phyloP scores from a whole-genome alignment of 306 rosid species.

The Datisca glomerata region DNA sequence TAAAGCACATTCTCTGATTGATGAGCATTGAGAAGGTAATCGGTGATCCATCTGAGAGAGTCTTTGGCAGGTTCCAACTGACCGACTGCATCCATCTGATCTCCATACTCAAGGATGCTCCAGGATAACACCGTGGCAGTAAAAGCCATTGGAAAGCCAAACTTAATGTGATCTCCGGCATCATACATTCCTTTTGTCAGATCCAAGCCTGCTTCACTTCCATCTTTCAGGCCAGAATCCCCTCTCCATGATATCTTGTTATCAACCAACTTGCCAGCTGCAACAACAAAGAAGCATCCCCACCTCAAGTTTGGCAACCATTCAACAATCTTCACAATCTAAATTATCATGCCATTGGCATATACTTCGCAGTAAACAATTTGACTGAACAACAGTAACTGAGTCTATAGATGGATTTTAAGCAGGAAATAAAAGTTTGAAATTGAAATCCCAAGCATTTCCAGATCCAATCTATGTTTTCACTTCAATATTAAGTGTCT shows the following conservation, averaged over 20 bases:
- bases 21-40: constrained; percentile 77
- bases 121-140: constrained; percentile 89
- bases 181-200: constrained; percentile 90
- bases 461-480: too few relatives aligned
- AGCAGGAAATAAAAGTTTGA: too few relatives aligned
- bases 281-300: constrained; percentile 11
- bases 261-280: constrained; percentile 69
- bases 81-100: constrained; percentile 66
- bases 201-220: constrained; percentile 52
- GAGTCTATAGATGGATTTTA: too few relatives aligned
- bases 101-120: constrained; percentile 91
- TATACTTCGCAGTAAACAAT: too few relatives aligned
- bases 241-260: constrained; percentile 86
- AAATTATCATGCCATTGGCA: too few relatives aligned
- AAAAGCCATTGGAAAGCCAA: constrained; percentile 90
- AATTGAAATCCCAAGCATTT: too few relatives aligned
- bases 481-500: too few relatives aligned
- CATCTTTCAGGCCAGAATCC: constrained; percentile 76
- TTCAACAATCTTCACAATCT: too few relatives aligned
- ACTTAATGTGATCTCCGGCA: constrained; percentile 93
- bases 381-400: too few relatives aligned
- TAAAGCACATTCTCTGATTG: constrained; percentile 68
- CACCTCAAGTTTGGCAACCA: neutral
- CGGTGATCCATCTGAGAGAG: constrained; percentile 90
- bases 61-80: constrained; percentile 58